These are phyloP conservation scores for Prinsepia uniflora DNA, from an alignment of 306 rosid genomes.

Conservation along the genomic window DNA sequence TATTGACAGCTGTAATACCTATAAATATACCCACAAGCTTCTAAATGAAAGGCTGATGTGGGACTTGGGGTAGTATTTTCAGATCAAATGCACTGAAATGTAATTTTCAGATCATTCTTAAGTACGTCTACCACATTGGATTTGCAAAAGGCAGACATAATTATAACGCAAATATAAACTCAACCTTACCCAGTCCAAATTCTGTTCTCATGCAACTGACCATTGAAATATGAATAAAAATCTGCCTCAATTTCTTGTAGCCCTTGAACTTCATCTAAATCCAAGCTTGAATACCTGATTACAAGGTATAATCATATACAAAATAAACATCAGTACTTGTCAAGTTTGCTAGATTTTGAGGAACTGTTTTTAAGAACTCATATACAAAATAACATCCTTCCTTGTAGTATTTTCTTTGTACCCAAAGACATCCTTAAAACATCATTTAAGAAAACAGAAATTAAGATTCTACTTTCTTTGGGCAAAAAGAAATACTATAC, in stretches of 20 bases:
- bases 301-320: conserved; percentile 25
- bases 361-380: not conserved
- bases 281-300: conserved; percentile 55
- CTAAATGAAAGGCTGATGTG: not conserved
- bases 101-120: conserved; percentile 7
- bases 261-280: conserved; percentile 70
- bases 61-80: not conserved
- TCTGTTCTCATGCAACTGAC: conserved; percentile 74
- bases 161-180: conserved; percentile 3
- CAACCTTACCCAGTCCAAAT: conserved; percentile 80
- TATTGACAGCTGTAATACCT: not conserved
- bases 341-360: conserved; percentile 1
- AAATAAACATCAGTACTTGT: conserved; percentile 19
- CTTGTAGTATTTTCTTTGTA: not conserved
- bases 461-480: not conserved
- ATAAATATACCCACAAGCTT: not conserved
- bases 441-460: not conserved
- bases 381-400: not conserved
- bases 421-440: not conserved
- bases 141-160: not conserved
- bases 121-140: conserved; percentile 9
- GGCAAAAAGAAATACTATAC: not conserved
- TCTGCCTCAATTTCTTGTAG: conserved; percentile 53
- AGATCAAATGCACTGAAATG: conserved; percentile 6
- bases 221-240: conserved; percentile 71